Evolutionary conservation across 352 stramenopile genomes (phyloP).

Genomic region (Phytophthora foliorum): DNA sequence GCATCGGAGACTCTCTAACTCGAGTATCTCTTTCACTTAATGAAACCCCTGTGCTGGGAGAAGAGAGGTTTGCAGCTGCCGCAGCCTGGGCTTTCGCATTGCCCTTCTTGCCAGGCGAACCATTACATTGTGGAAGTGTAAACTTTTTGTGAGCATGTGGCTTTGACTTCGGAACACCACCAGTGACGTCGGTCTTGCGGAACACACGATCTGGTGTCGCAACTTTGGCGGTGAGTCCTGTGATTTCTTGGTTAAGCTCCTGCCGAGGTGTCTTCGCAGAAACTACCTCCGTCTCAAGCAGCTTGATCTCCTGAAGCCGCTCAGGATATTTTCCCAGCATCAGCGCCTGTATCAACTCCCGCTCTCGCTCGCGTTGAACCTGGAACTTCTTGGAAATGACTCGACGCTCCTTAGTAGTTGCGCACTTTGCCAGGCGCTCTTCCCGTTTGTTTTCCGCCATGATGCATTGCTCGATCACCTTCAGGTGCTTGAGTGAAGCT

Average conservation of each 20-base stretch:
- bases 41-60: neutral
- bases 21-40: neutral
- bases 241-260: slow-evolving; percentile 32
- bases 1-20: neutral
- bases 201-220: slow-evolving; percentile 52
- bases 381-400: slow-evolving; percentile 69
- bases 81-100: slow-evolving; percentile 18
- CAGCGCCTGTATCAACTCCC: slow-evolving; percentile 62
- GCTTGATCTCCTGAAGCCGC: slow-evolving; percentile 33
- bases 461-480: slow-evolving; percentile 84
- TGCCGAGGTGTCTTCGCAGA: slow-evolving; percentile 10
- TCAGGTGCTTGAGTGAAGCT: slow-evolving; percentile 60
- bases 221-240: slow-evolving; percentile 35
- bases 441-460: slow-evolving; percentile 76
- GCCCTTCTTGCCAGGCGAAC: slow-evolving; percentile 37
- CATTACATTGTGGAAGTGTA: slow-evolving; percentile 50
- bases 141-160: slow-evolving; percentile 54
- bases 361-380: slow-evolving; percentile 60
- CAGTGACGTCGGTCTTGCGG: slow-evolving; percentile 43
- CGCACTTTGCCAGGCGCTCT: slow-evolving; percentile 60
- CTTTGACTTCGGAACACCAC: slow-evolving; percentile 46
- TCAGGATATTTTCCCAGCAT: slow-evolving; percentile 53
- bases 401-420: slow-evolving; percentile 54
- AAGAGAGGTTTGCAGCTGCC: slow-evolving; percentile 23
- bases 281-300: slow-evolving; percentile 42